Conservation (phyloP, 805 yeast species). For the Saturnispora diversa region DNA sequence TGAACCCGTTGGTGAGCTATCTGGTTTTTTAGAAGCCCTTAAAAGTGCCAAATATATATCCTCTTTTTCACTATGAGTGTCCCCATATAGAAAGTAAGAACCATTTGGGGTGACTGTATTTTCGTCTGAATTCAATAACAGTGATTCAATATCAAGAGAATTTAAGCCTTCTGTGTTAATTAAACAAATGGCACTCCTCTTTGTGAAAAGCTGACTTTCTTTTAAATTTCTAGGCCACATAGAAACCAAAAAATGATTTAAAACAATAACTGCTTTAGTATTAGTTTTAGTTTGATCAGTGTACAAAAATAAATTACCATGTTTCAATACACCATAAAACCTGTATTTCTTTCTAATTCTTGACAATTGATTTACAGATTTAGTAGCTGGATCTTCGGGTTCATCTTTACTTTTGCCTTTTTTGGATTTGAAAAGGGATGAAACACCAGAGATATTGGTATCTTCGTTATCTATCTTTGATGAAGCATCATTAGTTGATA, state of each 20-base stretch:
- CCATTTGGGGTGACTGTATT: conserved; percentile 31
- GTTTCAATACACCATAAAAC: conserved; percentile 66
- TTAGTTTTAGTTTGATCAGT: conserved; percentile 57
- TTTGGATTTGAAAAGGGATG: conserved; percentile 1
- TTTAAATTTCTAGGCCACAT: conserved; percentile 76
- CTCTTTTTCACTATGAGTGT: conserved; percentile 75
- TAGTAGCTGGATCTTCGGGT: conserved; percentile 22
- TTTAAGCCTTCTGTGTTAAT: conserved; percentile 34
- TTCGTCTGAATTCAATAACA: conserved; percentile 20
- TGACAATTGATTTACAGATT: conserved; percentile 33
- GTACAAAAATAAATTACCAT: conserved; percentile 83
- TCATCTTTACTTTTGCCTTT: conserved; percentile 9
- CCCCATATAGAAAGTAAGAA: conserved; percentile 60
- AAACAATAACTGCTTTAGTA: conserved; percentile 70
- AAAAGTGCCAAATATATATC: conserved; percentile 86
- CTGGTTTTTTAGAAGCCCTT: conserved; percentile 52
- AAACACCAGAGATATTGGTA: background rate
- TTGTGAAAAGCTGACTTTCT: conserved; percentile 77
- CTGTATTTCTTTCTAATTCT: conserved; percentile 45
- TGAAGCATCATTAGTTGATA: conserved; percentile 21
- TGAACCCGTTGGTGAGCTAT: conserved; percentile 8
- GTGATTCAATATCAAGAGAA: conserved; percentile 12
- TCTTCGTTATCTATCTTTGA: conserved; percentile 7
- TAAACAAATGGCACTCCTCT: conserved; percentile 70
- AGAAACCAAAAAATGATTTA: conserved; percentile 61